Percentiles rank a stretch among this genome's conserved stretches.
phyloP scores from a whole-genome alignment of 352 stramenopile genomes.

The Pythium diclinum region DNA sequence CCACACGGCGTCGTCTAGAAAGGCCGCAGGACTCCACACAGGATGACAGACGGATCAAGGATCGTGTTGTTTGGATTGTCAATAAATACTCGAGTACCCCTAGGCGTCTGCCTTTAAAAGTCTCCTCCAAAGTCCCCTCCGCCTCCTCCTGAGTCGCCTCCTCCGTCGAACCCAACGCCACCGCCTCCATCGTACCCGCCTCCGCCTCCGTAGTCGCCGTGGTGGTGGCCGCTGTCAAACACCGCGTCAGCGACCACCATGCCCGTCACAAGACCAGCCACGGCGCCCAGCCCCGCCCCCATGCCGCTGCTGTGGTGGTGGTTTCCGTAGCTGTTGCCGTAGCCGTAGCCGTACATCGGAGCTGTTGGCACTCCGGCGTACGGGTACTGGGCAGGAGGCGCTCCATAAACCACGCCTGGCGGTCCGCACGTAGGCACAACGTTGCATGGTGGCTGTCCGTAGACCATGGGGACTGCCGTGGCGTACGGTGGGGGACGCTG shows the following conservation, averaged over 20 bases:
- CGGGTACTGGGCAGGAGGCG: neutral
- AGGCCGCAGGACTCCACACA: too few species aligned
- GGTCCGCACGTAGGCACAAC: neutral
- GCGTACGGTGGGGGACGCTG: neutral
- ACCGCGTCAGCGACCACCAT: conserved; percentile 15
- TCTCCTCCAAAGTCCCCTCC: conserved; percentile 18
- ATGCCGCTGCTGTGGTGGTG: conserved; percentile 3
- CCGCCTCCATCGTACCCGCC: conserved; percentile 8
- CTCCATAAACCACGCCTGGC: neutral
- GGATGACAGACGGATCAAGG: too few species aligned
- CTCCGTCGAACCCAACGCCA: conserved; percentile 2
- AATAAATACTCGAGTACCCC: neutral
- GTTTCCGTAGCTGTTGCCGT: conserved; percentile 11
- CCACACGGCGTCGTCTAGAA: conserved; percentile 36
- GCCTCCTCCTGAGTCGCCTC: conserved; percentile 7
- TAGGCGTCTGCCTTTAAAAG: neutral
- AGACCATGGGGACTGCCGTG: neutral
- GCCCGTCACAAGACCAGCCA: conserved; percentile 10
- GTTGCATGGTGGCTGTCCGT: neutral
- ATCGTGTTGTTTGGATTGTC: neutral
- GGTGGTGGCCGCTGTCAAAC: conserved; percentile 10
- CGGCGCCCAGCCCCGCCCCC: conserved; percentile 1
- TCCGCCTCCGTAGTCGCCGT: neutral
- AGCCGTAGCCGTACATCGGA: conserved; percentile 21
- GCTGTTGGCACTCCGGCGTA: conserved; percentile 9